Evolutionary conservation across 805 yeast species (phyloP).

Genomic region (Debaryomyces prosopidis): DNA sequence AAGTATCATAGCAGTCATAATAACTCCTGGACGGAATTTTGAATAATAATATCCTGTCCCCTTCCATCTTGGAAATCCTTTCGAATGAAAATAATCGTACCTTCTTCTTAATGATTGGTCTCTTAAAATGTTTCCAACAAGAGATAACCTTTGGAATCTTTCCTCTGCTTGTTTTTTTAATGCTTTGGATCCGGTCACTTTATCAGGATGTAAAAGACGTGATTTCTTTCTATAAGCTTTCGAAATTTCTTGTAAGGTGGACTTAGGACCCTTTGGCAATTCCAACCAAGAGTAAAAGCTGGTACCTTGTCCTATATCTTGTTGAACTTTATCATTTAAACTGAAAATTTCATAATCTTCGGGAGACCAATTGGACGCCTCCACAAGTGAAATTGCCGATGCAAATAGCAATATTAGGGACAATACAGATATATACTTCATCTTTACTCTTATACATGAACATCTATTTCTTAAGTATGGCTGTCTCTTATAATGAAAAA

Average conservation of each 20-base stretch:
- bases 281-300: conserved; percentile 72
- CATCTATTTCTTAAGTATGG: no score
- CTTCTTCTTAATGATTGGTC: conserved; percentile 54
- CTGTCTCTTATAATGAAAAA: background rate
- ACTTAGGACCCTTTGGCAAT: conserved; percentile 44
- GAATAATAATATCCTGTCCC: conserved; percentile 65
- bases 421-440: background rate
- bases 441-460: background rate
- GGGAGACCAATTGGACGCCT: conserved; percentile 51
- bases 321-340: conserved; percentile 60
- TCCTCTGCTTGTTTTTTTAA: conserved; percentile 56
- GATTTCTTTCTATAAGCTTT: conserved; percentile 73
- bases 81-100: conserved; percentile 79
- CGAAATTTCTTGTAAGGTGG: conserved; percentile 54
- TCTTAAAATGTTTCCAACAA: conserved; percentile 73
- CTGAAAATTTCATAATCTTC: conserved; percentile 82
- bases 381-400: conserved; percentile 9
- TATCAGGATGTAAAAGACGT: conserved; percentile 83
- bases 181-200: conserved; percentile 33
- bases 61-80: conserved; percentile 86
- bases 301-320: conserved; percentile 60
- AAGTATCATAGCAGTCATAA: conserved; percentile 51
- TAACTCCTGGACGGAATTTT: conserved; percentile 67
- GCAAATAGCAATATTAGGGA: background rate
- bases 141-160: conserved; percentile 74